phyloP scores from a whole-genome alignment of 257 asterid genomes.

The Solanum boliviense region DNA sequence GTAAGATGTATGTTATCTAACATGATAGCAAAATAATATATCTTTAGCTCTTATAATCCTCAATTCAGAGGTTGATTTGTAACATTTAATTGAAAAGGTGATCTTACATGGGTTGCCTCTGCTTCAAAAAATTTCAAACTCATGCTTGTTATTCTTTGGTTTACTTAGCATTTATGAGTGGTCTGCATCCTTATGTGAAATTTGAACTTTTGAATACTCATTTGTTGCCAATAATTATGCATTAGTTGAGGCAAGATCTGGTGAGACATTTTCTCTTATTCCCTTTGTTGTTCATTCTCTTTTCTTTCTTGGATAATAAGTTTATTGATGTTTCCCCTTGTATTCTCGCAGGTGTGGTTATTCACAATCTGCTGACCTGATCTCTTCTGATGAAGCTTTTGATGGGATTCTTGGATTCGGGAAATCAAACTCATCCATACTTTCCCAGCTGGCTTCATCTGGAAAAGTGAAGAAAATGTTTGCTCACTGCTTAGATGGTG shows the following conservation, averaged over 20 bases:
- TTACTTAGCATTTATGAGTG: background rate
- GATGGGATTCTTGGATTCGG: conserved; percentile 98
- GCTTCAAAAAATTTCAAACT: background rate
- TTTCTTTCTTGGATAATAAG: background rate
- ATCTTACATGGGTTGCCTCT: background rate
- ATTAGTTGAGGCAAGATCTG: background rate
- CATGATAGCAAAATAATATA: background rate
- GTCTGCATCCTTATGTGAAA: background rate
- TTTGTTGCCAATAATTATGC: background rate
- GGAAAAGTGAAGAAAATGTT: conserved; percentile 86
- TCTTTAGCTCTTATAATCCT: background rate
- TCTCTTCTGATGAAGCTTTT: conserved; percentile 79
- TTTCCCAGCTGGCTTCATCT: conserved; percentile 90
- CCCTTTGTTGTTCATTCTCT: background rate
- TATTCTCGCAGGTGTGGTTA: conserved; percentile 71
- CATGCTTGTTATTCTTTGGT: background rate
- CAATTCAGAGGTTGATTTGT: background rate
- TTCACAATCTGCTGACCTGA: conserved; percentile 72
- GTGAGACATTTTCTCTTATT: background rate
- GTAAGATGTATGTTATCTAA: conserved; percentile 29
- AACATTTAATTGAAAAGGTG: background rate
- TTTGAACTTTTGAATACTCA: background rate
- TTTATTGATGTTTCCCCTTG: background rate
- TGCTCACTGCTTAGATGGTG: conserved; percentile 96
- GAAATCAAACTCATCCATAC: conserved; percentile 84